Conservation (phyloP, 164 flowering plant species). For the Liquidambar formosana region DNA sequence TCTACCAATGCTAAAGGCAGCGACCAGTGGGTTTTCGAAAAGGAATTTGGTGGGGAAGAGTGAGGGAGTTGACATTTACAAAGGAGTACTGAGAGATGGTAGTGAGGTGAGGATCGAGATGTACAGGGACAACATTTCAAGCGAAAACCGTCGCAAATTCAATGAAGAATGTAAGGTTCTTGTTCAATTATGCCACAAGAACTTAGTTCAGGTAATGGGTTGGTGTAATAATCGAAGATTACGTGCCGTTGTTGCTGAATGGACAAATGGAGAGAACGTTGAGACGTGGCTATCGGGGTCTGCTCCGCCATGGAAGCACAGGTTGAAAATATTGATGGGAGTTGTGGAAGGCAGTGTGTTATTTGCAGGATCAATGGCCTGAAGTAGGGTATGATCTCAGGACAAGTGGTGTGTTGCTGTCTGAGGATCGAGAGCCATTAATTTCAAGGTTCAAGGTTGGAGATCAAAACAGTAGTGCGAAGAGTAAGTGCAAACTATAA, state of each 20-base stretch:
- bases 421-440: slow-evolving; percentile 41
- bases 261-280: slow-evolving; percentile 42
- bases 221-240: slow-evolving; percentile 45
- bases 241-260: slow-evolving; percentile 49
- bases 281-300: slow-evolving; percentile 45
- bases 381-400: slow-evolving; percentile 51
- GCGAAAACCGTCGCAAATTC: slow-evolving; percentile 35
- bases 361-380: slow-evolving; percentile 58
- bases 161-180: slow-evolving; percentile 44
- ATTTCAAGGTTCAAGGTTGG: slow-evolving; percentile 49
- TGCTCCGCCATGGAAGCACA: slow-evolving; percentile 52
- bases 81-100: slow-evolving; percentile 47
- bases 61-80: slow-evolving; percentile 41
- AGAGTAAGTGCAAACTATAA: slow-evolving; percentile 20
- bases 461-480: slow-evolving; percentile 26
- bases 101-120: slow-evolving; percentile 48
- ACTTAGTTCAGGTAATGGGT: slow-evolving; percentile 52
- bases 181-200: slow-evolving; percentile 47
- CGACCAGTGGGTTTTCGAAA: slow-evolving; percentile 44
- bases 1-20: slow-evolving; percentile 43
- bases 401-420: slow-evolving; percentile 37
- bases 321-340: slow-evolving; percentile 42
- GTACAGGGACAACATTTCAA: slow-evolving; percentile 27
- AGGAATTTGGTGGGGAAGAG: slow-evolving; percentile 38
- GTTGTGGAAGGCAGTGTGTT: slow-evolving; percentile 46